phyloP scores from a whole-genome alignment of 1,284 basidiomycete species.

The Sporisorium reilianum region DNA sequence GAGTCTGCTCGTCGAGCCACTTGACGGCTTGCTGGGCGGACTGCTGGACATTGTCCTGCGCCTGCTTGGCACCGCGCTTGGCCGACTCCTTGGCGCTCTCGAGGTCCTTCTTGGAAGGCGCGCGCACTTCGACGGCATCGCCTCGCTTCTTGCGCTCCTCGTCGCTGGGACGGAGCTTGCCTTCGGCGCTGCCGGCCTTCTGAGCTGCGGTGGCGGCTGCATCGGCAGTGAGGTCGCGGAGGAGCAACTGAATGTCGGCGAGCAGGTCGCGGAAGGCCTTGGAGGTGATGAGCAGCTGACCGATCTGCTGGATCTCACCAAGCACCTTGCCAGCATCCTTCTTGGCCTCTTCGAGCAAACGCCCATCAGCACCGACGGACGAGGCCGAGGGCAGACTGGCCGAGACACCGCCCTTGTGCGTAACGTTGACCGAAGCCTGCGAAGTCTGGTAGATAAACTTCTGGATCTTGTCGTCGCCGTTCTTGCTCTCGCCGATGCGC shows the following conservation, averaged over 20 bases:
- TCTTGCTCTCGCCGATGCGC: constrained; percentile 55
- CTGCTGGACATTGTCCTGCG: constrained; percentile 59
- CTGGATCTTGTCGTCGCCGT: constrained; percentile 70
- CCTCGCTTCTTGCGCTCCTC: constrained; percentile 63
- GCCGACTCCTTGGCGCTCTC: constrained; percentile 69
- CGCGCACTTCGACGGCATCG: constrained; percentile 49
- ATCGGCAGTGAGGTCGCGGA: constrained; percentile 71
- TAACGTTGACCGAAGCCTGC: constrained; percentile 64
- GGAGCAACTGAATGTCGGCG: constrained; percentile 70
- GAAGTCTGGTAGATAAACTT: constrained; percentile 69
- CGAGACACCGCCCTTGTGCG: constrained; percentile 31
- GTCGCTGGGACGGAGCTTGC: constrained; percentile 60
- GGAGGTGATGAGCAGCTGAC: constrained; percentile 70
- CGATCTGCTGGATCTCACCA: constrained; percentile 70
- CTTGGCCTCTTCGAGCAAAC: constrained; percentile 64
- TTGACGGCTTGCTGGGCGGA: constrained; percentile 48
- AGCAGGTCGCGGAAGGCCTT: constrained; percentile 70
- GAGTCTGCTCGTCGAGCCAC: constrained; percentile 71
- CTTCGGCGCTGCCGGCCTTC: constrained; percentile 60
- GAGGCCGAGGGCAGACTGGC: constrained; percentile 33
- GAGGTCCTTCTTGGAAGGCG: constrained; percentile 67
- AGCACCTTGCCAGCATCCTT: constrained; percentile 69
- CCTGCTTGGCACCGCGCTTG: constrained; percentile 68
- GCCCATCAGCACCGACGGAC: constrained; percentile 55
- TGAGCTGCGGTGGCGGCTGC: constrained; percentile 63